Evolutionary conservation across 805 yeast species (phyloP).

Genomic region (Barnettozyma wickerhamii): DNA sequence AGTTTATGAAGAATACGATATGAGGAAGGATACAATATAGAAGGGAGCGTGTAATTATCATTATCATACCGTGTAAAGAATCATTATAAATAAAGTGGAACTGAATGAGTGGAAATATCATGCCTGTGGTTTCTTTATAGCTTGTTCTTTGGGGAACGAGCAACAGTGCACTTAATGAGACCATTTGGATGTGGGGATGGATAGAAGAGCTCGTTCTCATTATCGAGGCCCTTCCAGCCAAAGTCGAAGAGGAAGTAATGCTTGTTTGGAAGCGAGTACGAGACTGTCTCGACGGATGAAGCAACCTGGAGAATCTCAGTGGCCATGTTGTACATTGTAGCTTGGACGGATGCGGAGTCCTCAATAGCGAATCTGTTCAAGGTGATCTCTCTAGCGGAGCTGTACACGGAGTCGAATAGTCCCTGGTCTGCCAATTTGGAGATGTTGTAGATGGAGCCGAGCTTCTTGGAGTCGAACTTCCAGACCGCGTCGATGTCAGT

Average conservation of each 20-base stretch:
- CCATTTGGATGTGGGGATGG: constrained; percentile 95
- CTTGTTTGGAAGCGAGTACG: constrained; percentile 83
- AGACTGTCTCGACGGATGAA: constrained; percentile 56
- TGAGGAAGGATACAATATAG: background rate
- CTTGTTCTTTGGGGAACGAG: constrained; percentile 58
- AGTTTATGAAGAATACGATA: background rate
- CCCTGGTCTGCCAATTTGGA: constrained; percentile 51
- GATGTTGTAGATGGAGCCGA: constrained; percentile 48
- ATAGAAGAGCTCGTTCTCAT: constrained; percentile 80
- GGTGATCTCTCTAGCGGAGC: constrained; percentile 62
- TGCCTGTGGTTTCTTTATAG: too few species aligned
- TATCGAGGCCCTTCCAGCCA: constrained; percentile 77
- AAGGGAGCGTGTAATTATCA: background rate
- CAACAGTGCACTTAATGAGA: constrained; percentile 81
- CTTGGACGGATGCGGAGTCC: constrained; percentile 92
- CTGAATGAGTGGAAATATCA: too few species aligned
- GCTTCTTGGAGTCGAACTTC: constrained; percentile 52
- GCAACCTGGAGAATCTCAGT: constrained; percentile 59
- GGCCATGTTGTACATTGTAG: constrained; percentile 93
- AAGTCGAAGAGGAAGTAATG: constrained; percentile 82
- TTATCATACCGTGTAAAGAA: background rate
- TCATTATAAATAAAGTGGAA: background rate
- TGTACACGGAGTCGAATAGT: constrained; percentile 60
- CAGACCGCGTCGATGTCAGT: constrained; percentile 78
- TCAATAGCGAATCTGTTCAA: constrained; percentile 77